Evolutionary conservation across 768 basidiomycete species (phyloP).

Genomic region (Trametes punicea): DNA sequence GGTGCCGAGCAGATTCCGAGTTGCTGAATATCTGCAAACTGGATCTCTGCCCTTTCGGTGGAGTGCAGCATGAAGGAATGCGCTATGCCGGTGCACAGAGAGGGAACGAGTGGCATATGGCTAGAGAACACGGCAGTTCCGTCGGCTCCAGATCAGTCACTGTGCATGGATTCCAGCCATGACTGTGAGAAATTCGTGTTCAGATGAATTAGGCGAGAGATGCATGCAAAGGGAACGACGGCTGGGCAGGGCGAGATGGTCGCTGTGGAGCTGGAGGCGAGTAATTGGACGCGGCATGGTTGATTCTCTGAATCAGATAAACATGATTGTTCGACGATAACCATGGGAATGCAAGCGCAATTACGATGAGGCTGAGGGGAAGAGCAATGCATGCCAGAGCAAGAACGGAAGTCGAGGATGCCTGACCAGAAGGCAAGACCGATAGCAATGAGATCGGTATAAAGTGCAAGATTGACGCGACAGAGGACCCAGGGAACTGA

Average conservation of each 20-base stretch:
- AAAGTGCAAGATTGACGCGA: not conserved
- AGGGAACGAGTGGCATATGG: too few species aligned
- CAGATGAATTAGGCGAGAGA: not conserved
- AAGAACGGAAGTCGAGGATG: not conserved
- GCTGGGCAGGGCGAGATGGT: not conserved
- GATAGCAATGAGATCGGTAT: not conserved
- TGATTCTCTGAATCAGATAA: conserved; percentile 8
- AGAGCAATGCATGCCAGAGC: not conserved
- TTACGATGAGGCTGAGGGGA: not conserved
- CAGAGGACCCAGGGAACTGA: not conserved
- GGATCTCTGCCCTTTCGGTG: too few species aligned
- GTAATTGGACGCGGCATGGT: not conserved
- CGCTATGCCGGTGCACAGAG: too few species aligned
- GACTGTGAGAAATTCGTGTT: not conserved
- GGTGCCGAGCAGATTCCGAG: too few species aligned
- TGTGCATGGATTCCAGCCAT: not conserved
- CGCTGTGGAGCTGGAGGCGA: not conserved
- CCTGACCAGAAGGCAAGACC: not conserved
- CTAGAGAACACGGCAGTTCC: too few species aligned
- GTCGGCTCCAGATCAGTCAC: too few species aligned
- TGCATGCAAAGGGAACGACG: not conserved
- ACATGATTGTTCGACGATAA: conserved; percentile 8
- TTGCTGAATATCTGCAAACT: too few species aligned
- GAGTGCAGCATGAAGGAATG: too few species aligned
- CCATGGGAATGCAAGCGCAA: conserved; percentile 10